These are phyloP conservation scores for Chytriomyces confervae DNA, from an alignment of 192 early-diverging fungal species.

Conservation along the genomic window DNA sequence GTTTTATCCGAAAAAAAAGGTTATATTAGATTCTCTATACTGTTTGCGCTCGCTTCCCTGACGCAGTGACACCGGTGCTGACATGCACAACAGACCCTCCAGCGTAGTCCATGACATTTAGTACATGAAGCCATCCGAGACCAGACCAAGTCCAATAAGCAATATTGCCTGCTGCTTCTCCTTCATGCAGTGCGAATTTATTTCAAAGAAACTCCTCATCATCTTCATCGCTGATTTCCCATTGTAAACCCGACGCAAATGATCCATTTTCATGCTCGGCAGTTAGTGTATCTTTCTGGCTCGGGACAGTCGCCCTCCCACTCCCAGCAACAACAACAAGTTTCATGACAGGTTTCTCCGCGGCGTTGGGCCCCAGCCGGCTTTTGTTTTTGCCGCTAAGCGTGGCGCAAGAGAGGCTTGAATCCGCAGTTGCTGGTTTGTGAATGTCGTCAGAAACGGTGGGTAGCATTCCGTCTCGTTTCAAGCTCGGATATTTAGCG, in stretches of 20 bases:
- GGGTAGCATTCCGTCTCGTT: slow-evolving; percentile 16
- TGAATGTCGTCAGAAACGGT: neutral
- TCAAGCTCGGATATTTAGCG: slow-evolving; percentile 22
- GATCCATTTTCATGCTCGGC: neutral
- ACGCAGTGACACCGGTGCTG: slow-evolving; percentile 74
- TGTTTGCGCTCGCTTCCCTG: slow-evolving; percentile 25
- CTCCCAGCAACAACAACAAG: slow-evolving; percentile 13
- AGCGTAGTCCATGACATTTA: slow-evolving; percentile 77
- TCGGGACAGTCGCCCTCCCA: neutral
- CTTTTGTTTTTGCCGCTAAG: too few species aligned
- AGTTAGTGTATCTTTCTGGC: neutral
- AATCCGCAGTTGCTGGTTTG: too few species aligned
- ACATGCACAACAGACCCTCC: slow-evolving; percentile 85
- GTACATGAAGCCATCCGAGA: slow-evolving; percentile 77
- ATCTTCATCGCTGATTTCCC: slow-evolving; percentile 19
- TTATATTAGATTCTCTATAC: too few species aligned
- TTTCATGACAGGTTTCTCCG: slow-evolving; percentile 2
- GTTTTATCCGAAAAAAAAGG: too few species aligned
- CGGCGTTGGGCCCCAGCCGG: neutral
- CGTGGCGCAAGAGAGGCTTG: too few species aligned
- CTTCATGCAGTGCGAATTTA: too few species aligned
- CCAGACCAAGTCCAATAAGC: slow-evolving; percentile 91
- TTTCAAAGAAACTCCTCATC: slow-evolving; percentile 22
- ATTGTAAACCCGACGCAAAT: neutral
- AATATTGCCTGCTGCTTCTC: slow-evolving; percentile 37